Percentiles rank a stretch among this genome's conserved stretches.
Conservation (phyloP, 345 rosid genomes). For the Trapa incisa region DNA sequence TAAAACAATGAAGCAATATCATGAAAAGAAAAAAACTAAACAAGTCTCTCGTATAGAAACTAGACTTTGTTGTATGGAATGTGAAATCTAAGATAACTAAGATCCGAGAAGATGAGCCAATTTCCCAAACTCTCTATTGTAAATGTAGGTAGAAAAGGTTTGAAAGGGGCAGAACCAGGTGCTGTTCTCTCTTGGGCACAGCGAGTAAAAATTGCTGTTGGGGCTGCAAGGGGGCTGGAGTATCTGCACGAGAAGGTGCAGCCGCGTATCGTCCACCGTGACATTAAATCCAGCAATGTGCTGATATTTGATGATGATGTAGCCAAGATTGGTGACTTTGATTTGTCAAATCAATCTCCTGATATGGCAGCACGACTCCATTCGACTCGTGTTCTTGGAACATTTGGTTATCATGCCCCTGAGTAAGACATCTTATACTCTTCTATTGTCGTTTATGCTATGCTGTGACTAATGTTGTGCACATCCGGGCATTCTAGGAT, state of each 20-base stretch:
- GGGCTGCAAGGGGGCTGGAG: slow-evolving; percentile 88
- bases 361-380: slow-evolving; percentile 87
- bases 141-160: slow-evolving; percentile 42
- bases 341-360: slow-evolving; percentile 87
- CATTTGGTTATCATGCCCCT: slow-evolving; percentile 96
- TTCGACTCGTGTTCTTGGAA: slow-evolving; percentile 91
- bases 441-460: neutral
- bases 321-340: slow-evolving; percentile 89
- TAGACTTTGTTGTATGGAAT: neutral
- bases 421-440: slow-evolving; percentile 41
- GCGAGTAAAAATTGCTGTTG: slow-evolving; percentile 83
- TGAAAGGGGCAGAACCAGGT: slow-evolving; percentile 78
- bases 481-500: too few relatives aligned
- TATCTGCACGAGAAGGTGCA: slow-evolving; percentile 79
- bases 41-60: neutral
- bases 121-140: neutral
- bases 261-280: slow-evolving; percentile 72
- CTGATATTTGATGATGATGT: slow-evolving; percentile 69
- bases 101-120: neutral
- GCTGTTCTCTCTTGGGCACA: slow-evolving; percentile 79
- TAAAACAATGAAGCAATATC: too few relatives aligned
- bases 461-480: neutral
- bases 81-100: neutral
- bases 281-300: slow-evolving; percentile 79
- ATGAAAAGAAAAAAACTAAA: too few relatives aligned